These are phyloP conservation scores for Suillus sp. DNA, from an alignment of 768 basidiomycete genomes.

Conservation along the genomic window DNA sequence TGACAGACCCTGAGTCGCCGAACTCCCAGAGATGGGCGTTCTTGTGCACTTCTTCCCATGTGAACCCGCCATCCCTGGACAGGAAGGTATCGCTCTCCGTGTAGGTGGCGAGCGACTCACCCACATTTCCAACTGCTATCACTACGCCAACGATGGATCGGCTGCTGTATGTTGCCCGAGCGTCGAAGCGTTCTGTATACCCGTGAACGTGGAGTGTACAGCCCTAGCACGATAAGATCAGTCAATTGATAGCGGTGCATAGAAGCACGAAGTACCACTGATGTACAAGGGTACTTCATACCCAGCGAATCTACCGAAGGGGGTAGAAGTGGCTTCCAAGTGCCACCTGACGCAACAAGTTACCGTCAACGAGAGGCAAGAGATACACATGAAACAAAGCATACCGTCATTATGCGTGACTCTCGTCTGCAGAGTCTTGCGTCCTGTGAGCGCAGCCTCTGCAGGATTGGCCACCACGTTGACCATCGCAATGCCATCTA, in stretches of 20 bases:
- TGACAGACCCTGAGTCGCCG: conserved; percentile 93
- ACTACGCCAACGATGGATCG: conserved; percentile 90
- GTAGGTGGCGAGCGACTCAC: conserved; percentile 78
- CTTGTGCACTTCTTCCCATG: conserved; percentile 98
- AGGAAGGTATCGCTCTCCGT: conserved; percentile 92
- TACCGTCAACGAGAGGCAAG: not conserved
- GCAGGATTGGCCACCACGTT: conserved; percentile 86
- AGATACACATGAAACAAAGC: conserved; percentile 21
- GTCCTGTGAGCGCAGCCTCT: conserved; percentile 68
- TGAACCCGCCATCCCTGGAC: conserved; percentile 94
- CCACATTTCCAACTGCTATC: conserved; percentile 97
- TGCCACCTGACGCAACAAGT: conserved; percentile 55
- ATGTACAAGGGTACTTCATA: conserved; percentile 66
- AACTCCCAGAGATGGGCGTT: conserved; percentile 98
- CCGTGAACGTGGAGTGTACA: conserved; percentile 93
- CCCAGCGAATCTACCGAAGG: conserved; percentile 78
- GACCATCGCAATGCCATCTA: conserved; percentile 94
- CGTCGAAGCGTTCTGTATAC: conserved; percentile 89
- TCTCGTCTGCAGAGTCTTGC: conserved; percentile 79
- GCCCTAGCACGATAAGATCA: conserved; percentile 45
- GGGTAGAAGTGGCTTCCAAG: conserved; percentile 82
- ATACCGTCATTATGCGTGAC: conserved; percentile 97
- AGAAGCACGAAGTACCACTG: conserved; percentile 48
- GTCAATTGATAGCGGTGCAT: not conserved
- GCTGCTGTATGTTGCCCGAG: conserved; percentile 90